These are phyloP conservation scores for Leccinum obscurum DNA, from an alignment of 768 basidiomycete genomes.

Conservation along the genomic window DNA sequence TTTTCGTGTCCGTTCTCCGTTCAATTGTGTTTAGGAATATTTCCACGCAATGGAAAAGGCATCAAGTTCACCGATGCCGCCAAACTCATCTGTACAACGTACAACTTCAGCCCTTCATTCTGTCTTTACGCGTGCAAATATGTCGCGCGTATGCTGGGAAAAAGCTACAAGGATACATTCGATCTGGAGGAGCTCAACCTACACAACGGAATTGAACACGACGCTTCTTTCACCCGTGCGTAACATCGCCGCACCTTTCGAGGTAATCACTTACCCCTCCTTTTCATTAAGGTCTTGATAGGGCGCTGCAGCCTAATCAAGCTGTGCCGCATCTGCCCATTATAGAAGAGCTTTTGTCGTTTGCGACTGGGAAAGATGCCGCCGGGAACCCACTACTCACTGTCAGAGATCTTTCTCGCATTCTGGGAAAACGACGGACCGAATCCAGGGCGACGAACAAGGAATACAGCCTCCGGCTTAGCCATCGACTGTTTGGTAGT, in stretches of 20 bases:
- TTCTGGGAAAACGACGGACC: slow-evolving; percentile 59
- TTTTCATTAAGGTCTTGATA: slow-evolving; percentile 52
- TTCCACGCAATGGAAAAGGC: slow-evolving; percentile 63
- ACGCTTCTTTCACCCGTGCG: slow-evolving; percentile 31
- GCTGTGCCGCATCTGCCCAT: slow-evolving; percentile 46
- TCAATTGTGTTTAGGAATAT: slow-evolving; percentile 29
- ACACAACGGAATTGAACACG: slow-evolving; percentile 22
- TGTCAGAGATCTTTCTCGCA: slow-evolving; percentile 54
- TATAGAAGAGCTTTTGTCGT: slow-evolving; percentile 55
- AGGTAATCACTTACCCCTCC: not conserved
- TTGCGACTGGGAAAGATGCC: slow-evolving; percentile 57
- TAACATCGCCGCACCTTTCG: not conserved
- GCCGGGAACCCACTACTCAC: slow-evolving; percentile 53
- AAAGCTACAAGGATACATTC: slow-evolving; percentile 57
- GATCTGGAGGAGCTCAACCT: slow-evolving; percentile 47
- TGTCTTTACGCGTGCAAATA: slow-evolving; percentile 60
- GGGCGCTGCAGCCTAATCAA: slow-evolving; percentile 50
- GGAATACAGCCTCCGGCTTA: slow-evolving; percentile 48
- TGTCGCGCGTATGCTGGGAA: slow-evolving; percentile 57
- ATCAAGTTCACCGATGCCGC: slow-evolving; percentile 54
- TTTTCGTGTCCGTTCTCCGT: not conserved
- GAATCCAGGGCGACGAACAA: slow-evolving; percentile 55
- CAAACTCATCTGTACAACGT: slow-evolving; percentile 47
- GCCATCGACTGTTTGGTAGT: slow-evolving; percentile 65
- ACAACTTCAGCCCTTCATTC: slow-evolving; percentile 71